Base-by-base conservation (phyloP, 2,329 filamentous ascomycete species). In the Alternaria viburni region DNA sequence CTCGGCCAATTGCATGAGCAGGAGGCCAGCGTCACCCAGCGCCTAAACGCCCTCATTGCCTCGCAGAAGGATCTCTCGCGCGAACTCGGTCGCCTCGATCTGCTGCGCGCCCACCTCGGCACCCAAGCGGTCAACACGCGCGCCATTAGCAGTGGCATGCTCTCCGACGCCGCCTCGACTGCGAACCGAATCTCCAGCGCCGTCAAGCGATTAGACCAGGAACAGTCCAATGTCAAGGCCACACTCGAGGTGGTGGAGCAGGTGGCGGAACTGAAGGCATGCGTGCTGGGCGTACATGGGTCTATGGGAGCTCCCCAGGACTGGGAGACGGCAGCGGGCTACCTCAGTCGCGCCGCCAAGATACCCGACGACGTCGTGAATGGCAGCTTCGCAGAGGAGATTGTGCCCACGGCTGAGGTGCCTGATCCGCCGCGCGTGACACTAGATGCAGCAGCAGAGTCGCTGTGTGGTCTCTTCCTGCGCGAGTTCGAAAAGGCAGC, bases 271-370 rank as follows among this genome's bases (percentile, higher is more conserved):
- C 90, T 99, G 69, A 98, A 98, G 82, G 92, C 96, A 9, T 99
- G 96, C 78, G 93, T 98, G 36, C 89, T 97, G 64, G 96, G 96
- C 46, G 94, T 98, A 11, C 90, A 95, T 25, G 96, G 94, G 17
- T 96, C 92, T 63, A 99, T 99, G 96, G 96, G 95, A 32, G 95
- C 94, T 5, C 93, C 96, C 45, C 96, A 99, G 80, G 96, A 99
- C 82, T 99, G 96, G 96, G 96, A 99, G 81, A 96, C 93, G 4
- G 96, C 96, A 4, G 96, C 96, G 2, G 91, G 88, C 50, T 98
- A 98, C 79, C 86, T 99, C 62, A 89, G 91, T 67, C 88, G 95
- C 47, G 94, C 96, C 7, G 89, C 89, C 64, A 89, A 91, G 69
- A 89, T 99, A 12, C 94, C 95, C 0, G 86, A 89, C 54, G 86